Evolutionary conservation across 164 flowering plant species (phyloP).

Genomic region (Protea cynaroides): DNA sequence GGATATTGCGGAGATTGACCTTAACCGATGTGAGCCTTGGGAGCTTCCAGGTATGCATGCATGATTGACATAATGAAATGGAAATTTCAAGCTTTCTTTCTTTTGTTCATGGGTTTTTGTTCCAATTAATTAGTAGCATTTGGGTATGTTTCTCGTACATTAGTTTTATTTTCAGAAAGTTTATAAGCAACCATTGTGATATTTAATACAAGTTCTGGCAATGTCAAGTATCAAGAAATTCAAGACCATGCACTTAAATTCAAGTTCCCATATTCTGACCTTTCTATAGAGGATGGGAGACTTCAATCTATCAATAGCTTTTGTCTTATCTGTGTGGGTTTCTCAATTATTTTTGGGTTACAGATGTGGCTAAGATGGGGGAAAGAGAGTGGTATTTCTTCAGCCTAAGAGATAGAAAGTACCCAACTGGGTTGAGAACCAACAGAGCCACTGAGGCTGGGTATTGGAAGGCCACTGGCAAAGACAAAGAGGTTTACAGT

Average conservation of each 20-base stretch:
- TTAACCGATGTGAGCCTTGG: conserved; percentile 82
- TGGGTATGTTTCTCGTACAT: neutral
- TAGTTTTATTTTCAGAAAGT: no score
- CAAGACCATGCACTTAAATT: neutral
- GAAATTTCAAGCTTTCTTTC: neutral
- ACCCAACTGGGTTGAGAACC: conserved; percentile 75
- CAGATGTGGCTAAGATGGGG: conserved; percentile 76
- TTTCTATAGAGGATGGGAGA: no score
- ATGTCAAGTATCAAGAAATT: neutral
- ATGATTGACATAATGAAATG: neutral
- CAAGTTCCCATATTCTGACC: neutral
- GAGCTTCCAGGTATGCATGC: conserved; percentile 88
- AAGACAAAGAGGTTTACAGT: conserved; percentile 60
- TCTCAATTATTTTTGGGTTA: no score
- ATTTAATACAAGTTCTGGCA: neutral
- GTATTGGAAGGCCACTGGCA: conserved; percentile 89
- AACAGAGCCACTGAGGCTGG: conserved; percentile 85
- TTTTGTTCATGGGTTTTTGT: neutral
- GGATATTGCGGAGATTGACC: conserved; percentile 72
- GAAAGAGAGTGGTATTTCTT: conserved; percentile 85
- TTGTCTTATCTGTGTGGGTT: conserved; percentile 1
- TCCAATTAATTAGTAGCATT: neutral
- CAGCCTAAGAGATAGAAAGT: conserved; percentile 71
- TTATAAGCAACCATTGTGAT: no score
- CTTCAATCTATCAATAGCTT: neutral